These are phyloP conservation scores for Pseudisothecium myosuroides DNA, from an alignment of 225 moss, liverwort and hornwort species.

Conservation along the genomic window DNA sequence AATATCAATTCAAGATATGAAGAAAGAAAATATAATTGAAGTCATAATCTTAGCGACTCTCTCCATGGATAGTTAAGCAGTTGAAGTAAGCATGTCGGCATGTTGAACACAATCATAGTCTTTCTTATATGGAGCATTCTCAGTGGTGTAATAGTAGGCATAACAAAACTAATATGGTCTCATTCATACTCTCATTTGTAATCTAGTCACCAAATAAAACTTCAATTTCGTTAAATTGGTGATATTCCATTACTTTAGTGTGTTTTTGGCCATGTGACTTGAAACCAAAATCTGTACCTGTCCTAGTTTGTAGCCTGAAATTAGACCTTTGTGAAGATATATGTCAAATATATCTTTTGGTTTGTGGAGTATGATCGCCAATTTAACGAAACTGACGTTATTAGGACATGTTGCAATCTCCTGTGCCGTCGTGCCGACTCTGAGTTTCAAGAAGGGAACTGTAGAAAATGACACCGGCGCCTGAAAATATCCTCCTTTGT, in stretches of 20 bases:
- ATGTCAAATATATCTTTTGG: not conserved
- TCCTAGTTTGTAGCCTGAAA: not conserved
- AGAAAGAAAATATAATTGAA: not conserved
- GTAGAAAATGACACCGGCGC: not conserved
- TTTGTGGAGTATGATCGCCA: not conserved
- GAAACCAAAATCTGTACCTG: not conserved
- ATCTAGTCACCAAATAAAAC: not conserved
- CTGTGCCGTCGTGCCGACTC: not conserved
- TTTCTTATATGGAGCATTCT: not conserved
- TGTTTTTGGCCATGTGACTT: fast-evolving
- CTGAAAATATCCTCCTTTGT: no score
- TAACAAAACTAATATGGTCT: not conserved
- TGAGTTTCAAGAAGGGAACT: not conserved
- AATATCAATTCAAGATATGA: not conserved
- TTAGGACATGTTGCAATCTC: not conserved
- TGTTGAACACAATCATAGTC: not conserved
- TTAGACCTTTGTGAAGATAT: no score
- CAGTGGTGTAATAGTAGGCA: not conserved
- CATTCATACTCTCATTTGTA: not conserved
- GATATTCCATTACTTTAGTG: not conserved
- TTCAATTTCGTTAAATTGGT: not conserved
- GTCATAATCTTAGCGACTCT: not conserved
- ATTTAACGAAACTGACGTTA: not conserved
- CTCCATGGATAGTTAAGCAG: no score
- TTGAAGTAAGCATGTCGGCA: not conserved